Base-by-base conservation (phyloP, 768 basidiomycete species). In the Lactarius quietus region DNA sequence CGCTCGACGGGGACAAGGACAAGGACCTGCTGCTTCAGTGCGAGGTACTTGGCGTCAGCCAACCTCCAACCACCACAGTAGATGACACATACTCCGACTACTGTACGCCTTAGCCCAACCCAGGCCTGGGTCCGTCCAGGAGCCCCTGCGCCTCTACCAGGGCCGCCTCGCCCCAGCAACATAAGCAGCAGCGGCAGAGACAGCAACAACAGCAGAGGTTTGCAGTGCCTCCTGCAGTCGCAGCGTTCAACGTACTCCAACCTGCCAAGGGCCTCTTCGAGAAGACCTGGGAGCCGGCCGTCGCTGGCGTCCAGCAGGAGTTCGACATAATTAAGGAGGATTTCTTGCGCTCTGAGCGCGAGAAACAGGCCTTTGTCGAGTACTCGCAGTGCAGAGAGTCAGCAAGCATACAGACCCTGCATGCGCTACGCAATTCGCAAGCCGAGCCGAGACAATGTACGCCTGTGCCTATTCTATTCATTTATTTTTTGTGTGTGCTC, bases 1-100 rank as follows among this genome's bases (percentile, higher is more conserved):
- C 83, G 63, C 79, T 89, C 63, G 78, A 80, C 57, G 85, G 87
- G 31, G 91, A 93, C 62, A 78, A 88, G 17, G 87, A 89, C 70
- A 75, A 80, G 18, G 84, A 91, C 4, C 86, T 87, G 68, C 69
- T 89, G 61, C 75, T 92, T n/a, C n/a, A n/a, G n/a, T n/a, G n/a
- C n/a, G 51, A 91, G 74, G 84, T 87, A 3, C 75, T 91, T 26
- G 82, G 75, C 52, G 68, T 63, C 5, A 56, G 60, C 55, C n/a
- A n/a, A n/a, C n/a, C n/a, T n/a, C n/a, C n/a, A n/a, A n/a, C n/a
- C n/a, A n/a, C n/a, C n/a, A n/a, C n/a, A n/a, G n/a, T n/a, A n/a
- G n/a, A n/a, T n/a, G n/a, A n/a, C n/a, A n/a, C n/a, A n/a, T n/a
- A n/a, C n/a, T n/a, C n/a, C n/a, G n/a, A n/a, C n/a, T n/a, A n/a